phyloP scores from a whole-genome alignment of 352 stramenopile genomes.

The Phytophthora citrophthora region DNA sequence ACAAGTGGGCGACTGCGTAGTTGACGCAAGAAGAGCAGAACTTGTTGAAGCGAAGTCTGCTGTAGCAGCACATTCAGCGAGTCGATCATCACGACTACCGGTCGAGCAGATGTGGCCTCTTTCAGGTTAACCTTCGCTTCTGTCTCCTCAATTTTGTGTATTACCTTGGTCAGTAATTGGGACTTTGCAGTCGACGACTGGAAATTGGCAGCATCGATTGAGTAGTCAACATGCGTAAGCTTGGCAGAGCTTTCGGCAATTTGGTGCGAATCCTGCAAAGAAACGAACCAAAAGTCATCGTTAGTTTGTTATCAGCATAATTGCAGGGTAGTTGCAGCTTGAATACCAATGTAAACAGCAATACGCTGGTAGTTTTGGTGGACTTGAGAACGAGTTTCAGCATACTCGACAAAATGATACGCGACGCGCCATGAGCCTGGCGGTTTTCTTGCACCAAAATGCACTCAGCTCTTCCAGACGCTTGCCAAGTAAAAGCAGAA shows the following conservation, averaged over 20 bases:
- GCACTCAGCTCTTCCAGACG: constrained; percentile 47
- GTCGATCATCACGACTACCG: constrained; percentile 67
- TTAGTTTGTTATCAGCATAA: background rate
- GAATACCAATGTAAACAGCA: constrained; percentile 48
- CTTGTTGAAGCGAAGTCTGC: constrained; percentile 44
- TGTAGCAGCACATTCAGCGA: constrained; percentile 70
- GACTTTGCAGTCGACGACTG: constrained; percentile 8
- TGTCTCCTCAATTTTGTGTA: constrained; percentile 31
- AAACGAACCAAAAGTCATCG: background rate
- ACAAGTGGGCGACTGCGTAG: constrained; percentile 39
- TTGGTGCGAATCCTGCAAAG: constrained; percentile 34
- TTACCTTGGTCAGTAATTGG: constrained; percentile 37
- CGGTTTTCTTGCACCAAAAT: constrained; percentile 74
- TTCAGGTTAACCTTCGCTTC: constrained; percentile 14
- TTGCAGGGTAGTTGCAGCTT: background rate
- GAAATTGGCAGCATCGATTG: constrained; percentile 36
- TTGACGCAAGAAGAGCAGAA: constrained; percentile 51
- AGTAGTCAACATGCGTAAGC: constrained; percentile 54
- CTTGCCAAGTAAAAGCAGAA: constrained; percentile 36
- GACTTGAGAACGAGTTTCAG: constrained; percentile 33
- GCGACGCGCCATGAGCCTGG: constrained; percentile 54
- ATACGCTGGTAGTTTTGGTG: constrained; percentile 37
- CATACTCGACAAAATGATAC: constrained; percentile 59
- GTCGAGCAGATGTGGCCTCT: constrained; percentile 28
- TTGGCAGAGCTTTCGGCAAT: constrained; percentile 37